Base-by-base conservation (phyloP, 2,329 filamentous ascomycete genomes). In the Epichloe gansuensis region DNA sequence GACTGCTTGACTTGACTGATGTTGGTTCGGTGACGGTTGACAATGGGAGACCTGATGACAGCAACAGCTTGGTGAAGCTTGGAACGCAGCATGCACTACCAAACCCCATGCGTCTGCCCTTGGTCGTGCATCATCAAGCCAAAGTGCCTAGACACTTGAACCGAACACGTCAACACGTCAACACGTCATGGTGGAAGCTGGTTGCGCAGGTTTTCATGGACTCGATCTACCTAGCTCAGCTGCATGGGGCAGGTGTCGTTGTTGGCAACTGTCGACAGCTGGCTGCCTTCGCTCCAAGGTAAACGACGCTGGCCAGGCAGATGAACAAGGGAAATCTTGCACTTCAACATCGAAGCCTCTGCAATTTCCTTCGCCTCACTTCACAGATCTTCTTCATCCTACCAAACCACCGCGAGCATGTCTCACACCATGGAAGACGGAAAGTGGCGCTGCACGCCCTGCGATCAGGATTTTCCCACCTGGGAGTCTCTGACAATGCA, bases 361-460 rank as follows among this genome's bases (percentile, higher is more conserved):
- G 12, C 39, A 3, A 41, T n/a, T 8, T 17, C 21, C 31, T 43
- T 8, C 15, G 25, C 38, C 34, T 42, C 15, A 31, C 25, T 35
- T 6, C 12, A 23, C 15, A 8, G n/a, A 25, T 43, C 21, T 36
- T 12, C 21, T 36, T 12, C 40, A 21, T 13, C 21, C 23, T 9
- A 1, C 11, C 12, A 35, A 9, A 23, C 23, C 25, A 15, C 13
- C 12, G 15, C 6, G 3, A 47, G 21, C 34, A 53, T 53, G 48
- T 47, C 51, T 31, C 13, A 6, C 8, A 12, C 45, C 12, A 31
- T 23, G 8, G 45, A 43, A 23, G 57, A 57, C 3, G 54, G 44
- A 2, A 35, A 31, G 2, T 64, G 57, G 48, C 48, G 52, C 36
- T 70, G 67, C 58, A 58, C 57, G 48, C 57, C 60, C 2, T 70